A percentile compares a stretch with the other conserved stretches of the same genome.
Conservation (phyloP, 2,329 filamentous ascomycete genomes). For the Penicillium brasilianum region DNA sequence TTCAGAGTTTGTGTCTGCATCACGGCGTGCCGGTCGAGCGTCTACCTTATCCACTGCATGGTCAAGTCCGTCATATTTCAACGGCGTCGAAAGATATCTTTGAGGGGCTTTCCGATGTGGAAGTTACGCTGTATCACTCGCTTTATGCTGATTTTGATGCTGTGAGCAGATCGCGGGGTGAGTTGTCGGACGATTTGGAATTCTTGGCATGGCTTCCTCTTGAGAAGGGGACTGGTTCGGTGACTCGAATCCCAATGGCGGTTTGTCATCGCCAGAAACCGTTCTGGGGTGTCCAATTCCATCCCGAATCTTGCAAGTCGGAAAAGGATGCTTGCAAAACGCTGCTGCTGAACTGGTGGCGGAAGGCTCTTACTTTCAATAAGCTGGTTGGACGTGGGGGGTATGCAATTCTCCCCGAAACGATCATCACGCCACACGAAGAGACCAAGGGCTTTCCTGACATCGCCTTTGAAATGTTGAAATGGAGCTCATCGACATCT, state of each 20-base stretch:
- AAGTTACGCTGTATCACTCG: conserved; percentile 78
- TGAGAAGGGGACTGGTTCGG: conserved; percentile 45
- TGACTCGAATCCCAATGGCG: conserved; percentile 70
- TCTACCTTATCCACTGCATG: conserved; percentile 77
- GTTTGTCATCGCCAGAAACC: conserved; percentile 70
- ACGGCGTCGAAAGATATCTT: conserved; percentile 71
- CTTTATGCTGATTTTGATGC: conserved; percentile 55
- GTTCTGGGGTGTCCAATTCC: conserved; percentile 88
- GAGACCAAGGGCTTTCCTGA: conserved; percentile 30
- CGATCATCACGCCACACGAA: conserved; percentile 27
- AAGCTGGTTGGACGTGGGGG: conserved; percentile 34
- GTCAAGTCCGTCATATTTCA: conserved; percentile 72
- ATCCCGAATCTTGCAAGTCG: conserved; percentile 88
- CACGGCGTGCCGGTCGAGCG: conserved; percentile 70
- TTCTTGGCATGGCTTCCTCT: conserved; percentile 67
- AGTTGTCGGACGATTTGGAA: conserved; percentile 40
- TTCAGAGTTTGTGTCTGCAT: conserved; percentile 76
- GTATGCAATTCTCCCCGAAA: conserved; percentile 25
- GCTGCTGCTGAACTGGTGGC: conserved; percentile 78
- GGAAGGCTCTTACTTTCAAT: conserved; percentile 67
- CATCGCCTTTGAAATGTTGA: conserved; percentile 55
- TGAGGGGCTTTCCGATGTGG: conserved; percentile 61
- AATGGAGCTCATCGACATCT: conserved; percentile 41
- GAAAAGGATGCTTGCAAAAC: conserved; percentile 60
- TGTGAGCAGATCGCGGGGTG: conserved; percentile 13